Base-by-base conservation (phyloP, 371 early-diverging fungal species). In the Mucor irregularis region DNA sequence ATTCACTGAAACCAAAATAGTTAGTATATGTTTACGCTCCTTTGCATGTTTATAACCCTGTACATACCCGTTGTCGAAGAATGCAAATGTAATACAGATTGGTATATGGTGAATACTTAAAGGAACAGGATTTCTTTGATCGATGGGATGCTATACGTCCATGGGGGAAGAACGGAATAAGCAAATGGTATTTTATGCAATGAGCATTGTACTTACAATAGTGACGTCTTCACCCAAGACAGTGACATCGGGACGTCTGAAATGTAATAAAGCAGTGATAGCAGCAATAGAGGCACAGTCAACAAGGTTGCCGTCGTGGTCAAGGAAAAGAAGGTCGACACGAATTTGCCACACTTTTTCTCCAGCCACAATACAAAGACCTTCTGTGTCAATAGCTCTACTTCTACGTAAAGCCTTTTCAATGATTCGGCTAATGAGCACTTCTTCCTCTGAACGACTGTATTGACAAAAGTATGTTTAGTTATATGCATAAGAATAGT, bases 361-460 rank as follows among this genome's bases (percentile, higher is more conserved):
- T 28, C 96, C 95, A n/a, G 96, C 90, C 30, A 96, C 78, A 49
- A 98, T 94, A 71, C 99, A 97, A 53, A 98, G 78, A 7, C 96
- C 93, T 71, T 98, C 99, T 16, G 94, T 90, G 65, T 98, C 98
- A 51, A 98, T 76, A 9, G 95, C 96, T 49, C 94, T 81, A 55
- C 89, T 88, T 56, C 87, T 76, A 56, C 86, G 84, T 62, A 98
- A 64, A 4, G 91, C 86, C 56, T 91, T 94, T 64, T 98, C 98
- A 24, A 98, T 74, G 61, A 92, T 69, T 29, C 96, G 84, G 33
- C 84, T 85, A 21, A 97, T 79, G 29, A 90, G 66, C 0, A 95
- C 86, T 63, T 95, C 97, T 50, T 90, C 87, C 46, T 92, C 90
- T 4, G 87, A 81, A 53, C 76, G 80, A 55, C 87, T 86, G 62